Evolutionary conservation across 306 rosid species (phyloP).

Genomic region (Medicago truncatula): DNA sequence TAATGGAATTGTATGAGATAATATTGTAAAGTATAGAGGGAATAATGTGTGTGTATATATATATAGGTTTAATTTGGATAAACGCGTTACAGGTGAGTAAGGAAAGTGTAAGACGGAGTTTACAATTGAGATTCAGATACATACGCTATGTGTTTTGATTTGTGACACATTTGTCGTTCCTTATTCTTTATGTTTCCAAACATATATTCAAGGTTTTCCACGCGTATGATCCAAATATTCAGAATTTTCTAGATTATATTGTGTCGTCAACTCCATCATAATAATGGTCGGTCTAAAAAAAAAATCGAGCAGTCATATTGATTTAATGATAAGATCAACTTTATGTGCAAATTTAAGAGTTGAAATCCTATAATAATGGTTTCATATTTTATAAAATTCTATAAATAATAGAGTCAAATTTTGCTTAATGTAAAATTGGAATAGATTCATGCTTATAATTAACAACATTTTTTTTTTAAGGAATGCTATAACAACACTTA

Average conservation of each 20-base stretch:
- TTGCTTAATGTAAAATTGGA: no score
- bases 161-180: background rate
- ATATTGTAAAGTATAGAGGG: background rate
- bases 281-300: background rate
- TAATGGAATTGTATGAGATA: background rate
- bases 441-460: no score
- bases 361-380: no score
- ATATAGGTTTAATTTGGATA: constrained; percentile 7
- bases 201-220: background rate
- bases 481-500: no score
- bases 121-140: background rate
- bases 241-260: background rate
- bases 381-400: no score
- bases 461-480: no score
- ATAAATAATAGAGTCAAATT: no score
- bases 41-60: constrained; percentile 35
- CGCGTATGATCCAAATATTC: constrained; percentile 2
- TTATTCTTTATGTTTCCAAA: background rate
- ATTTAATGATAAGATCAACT: no score
- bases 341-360: no score
- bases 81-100: background rate
- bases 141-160: background rate
- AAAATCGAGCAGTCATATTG: no score
- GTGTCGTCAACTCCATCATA: background rate
- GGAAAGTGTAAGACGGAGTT: background rate